Conservation (phyloP, 1,284 basidiomycete species). For the Spongispora temasekensis region DNA sequence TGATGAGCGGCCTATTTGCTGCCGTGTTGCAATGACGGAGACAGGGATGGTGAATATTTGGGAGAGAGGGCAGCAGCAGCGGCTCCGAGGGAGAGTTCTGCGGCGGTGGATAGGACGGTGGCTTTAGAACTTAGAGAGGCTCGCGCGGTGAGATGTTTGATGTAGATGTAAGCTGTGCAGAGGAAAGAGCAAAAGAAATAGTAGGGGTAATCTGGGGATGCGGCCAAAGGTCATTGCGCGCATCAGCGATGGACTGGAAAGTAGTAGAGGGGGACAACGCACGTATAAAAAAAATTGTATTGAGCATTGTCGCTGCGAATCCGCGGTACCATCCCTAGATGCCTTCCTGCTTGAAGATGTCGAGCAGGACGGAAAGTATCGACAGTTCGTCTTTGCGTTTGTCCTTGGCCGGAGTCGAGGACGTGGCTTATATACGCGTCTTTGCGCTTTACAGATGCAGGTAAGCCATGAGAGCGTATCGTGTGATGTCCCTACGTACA, state of each 20-base stretch:
- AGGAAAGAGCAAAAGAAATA: slow-evolving; percentile 99
- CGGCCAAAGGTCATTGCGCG: slow-evolving; percentile 1
- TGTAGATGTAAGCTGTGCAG: slow-evolving; percentile 82
- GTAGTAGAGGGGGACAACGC: slow-evolving; percentile 37
- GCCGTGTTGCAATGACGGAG: slow-evolving; percentile 95
- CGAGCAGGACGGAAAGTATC: slow-evolving; percentile 65
- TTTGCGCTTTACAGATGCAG: slow-evolving; percentile 67
- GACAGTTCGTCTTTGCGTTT: slow-evolving; percentile 58
- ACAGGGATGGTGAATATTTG: slow-evolving; percentile 99
- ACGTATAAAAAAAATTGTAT: slow-evolving; percentile 97
- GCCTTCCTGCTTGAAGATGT: slow-evolving; percentile 81
- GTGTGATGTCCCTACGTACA: slow-evolving; percentile 52
- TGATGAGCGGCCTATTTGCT: slow-evolving; percentile 74
- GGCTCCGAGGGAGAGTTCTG: slow-evolving; percentile 89
- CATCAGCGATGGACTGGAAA: background rate
- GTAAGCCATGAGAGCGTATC: slow-evolving; percentile 3
- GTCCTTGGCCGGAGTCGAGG: slow-evolving; percentile 47
- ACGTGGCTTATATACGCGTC: slow-evolving; percentile 87
- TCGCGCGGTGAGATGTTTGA: slow-evolving; percentile 62
- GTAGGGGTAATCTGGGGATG: slow-evolving; percentile 87
- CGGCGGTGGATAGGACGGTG: slow-evolving; percentile 70
- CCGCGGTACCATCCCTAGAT: slow-evolving; percentile 86
- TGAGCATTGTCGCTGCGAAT: slow-evolving; percentile 97
- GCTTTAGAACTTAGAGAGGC: slow-evolving; percentile 58
- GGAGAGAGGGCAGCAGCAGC: slow-evolving; percentile 90